Base-by-base conservation (phyloP, 176 grass and related monocot genomes). In the Calamus simplicifolius region DNA sequence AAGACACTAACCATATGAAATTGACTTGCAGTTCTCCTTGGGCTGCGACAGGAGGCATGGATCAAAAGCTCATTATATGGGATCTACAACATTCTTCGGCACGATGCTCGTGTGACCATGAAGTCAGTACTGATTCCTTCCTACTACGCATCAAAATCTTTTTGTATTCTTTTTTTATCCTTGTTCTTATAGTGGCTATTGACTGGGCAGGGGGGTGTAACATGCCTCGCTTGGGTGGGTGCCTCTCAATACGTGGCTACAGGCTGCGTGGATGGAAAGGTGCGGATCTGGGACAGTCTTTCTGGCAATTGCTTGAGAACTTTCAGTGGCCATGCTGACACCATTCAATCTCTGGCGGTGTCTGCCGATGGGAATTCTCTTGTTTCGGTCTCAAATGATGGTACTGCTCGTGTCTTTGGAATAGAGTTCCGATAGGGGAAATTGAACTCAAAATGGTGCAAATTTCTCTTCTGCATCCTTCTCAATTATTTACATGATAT, bases 231-330 rank as follows among this genome's bases (percentile, higher is more conserved):
- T 63, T 95, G 89, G 89, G 19, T 95, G 18, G 87, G 87, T 13
- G 55, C 65, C 5, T 88, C 93, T n/a, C 82, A 81, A 30, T 97
- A 73, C 12, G 81, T 97, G 0, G 87, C 79, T 15, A 80, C 83
- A 8, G 87, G 93, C 50, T 91, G 84, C 62, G 54, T 91, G 2
- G 87, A 91, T 1, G 79, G 93, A 51, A 85, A 70, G 53, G 84
- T 97, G 25, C 69, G 93, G 6, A 83, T 97, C 58, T 92, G 93
- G 93, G 93, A 97, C 69, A 83, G 84, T 60, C 74, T 97, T 27
- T 78, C 93, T 0, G 93, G 84, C 14, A 83, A 78, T 6, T 76
- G 81, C 2, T 56, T 31, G 13, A 80, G 58, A 75, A 77, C 16
- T 3, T 85, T 88, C 16, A 80, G 57, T 0, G 84, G 87, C 18